phyloP scores from a whole-genome alignment of 129 eudicot genomes.

The Flaveria bidentis region DNA sequence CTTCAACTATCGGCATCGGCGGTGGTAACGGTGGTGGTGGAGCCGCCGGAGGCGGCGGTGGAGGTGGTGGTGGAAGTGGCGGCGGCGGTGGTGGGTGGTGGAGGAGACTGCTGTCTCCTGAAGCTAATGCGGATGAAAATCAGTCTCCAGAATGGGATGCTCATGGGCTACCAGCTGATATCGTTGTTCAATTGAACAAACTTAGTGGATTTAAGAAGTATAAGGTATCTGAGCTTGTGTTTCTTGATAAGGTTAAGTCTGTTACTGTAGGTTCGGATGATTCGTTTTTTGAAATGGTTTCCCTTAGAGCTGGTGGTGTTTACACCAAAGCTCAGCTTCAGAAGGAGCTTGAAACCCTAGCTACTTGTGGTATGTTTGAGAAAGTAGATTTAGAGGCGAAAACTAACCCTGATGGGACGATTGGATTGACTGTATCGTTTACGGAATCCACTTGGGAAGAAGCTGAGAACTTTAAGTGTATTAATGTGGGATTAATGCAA shows the following conservation, averaged over 20 bases:
- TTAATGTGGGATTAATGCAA: conserved; percentile 78
- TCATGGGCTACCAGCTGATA: conserved; percentile 77
- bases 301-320: conserved; percentile 64
- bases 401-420: conserved; percentile 77
- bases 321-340: conserved; percentile 80
- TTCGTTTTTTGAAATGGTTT: conserved; percentile 74
- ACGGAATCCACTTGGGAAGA: conserved; percentile 70
- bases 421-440: conserved; percentile 53
- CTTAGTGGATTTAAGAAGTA: conserved; percentile 72
- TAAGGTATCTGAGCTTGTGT: conserved; percentile 65
- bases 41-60: conserved; percentile 40
- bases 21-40: conserved; percentile 46
- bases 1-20: conserved; percentile 14
- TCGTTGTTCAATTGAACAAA: conserved; percentile 54
- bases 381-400: conserved; percentile 71
- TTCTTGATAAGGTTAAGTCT: conserved; percentile 43
- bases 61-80: conserved; percentile 33
- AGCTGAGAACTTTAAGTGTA: conserved; percentile 65
- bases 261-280: conserved; percentile 58
- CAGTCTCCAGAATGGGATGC: conserved; percentile 63
- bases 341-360: conserved; percentile 81
- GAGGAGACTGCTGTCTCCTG: conserved; percentile 43
- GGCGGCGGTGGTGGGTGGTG: conserved; percentile 68
- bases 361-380: conserved; percentile 86
- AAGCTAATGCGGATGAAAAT: conserved; percentile 66